Evolutionary conservation across 352 stramenopile species (phyloP).

Genomic region (Phytopythium cucurbitacearum): DNA sequence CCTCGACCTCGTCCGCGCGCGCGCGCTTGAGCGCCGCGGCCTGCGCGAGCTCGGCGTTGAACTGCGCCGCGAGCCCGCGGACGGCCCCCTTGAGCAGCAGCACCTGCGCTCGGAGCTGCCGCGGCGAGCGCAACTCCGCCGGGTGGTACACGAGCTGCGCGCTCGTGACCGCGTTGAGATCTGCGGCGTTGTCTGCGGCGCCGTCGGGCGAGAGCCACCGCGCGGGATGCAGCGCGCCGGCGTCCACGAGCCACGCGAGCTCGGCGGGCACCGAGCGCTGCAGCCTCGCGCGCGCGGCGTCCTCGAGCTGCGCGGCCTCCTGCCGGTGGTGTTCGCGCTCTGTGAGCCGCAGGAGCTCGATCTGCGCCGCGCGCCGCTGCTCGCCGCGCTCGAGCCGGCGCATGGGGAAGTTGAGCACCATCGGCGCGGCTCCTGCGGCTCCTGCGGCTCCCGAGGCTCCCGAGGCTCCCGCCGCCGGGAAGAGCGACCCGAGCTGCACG

Average conservation of each 20-base stretch:
- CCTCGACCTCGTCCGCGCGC: constrained; percentile 85
- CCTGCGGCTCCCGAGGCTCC: neutral
- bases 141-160: constrained; percentile 88
- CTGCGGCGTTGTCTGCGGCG: neutral
- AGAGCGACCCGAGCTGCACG: constrained; percentile 55
- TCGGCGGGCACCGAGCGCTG: constrained; percentile 45
- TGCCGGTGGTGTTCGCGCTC: constrained; percentile 64
- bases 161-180: constrained; percentile 37
- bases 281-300: constrained; percentile 28
- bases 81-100: constrained; percentile 70
- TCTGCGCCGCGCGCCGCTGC: constrained; percentile 36
- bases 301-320: constrained; percentile 15
- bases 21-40: constrained; percentile 69
- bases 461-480: constrained; percentile 7
- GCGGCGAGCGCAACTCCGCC: constrained; percentile 62
- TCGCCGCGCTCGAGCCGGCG: constrained; percentile 45
- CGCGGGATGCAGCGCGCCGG: constrained; percentile 31
- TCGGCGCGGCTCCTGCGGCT: constrained; percentile 13
- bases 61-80: constrained; percentile 59
- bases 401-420: constrained; percentile 86
- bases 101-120: constrained; percentile 87
- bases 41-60: constrained; percentile 86
- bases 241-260: constrained; percentile 56
- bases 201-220: neutral
- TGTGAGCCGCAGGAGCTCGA: constrained; percentile 58